Evolutionary conservation across 2,329 filamentous ascomycete genomes (phyloP).

Genomic region (Xylariaceae sp.): DNA sequence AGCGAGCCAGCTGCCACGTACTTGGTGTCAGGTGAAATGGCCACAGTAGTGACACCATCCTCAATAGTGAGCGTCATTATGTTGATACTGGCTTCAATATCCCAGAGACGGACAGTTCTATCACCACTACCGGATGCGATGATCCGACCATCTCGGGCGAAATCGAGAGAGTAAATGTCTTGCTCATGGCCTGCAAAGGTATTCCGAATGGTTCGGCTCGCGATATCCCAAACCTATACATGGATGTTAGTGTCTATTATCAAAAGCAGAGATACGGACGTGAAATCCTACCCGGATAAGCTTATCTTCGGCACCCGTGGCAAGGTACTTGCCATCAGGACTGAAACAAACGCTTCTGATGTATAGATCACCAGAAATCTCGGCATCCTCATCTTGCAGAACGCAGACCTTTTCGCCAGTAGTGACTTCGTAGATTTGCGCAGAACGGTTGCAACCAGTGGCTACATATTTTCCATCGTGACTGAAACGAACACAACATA

Average conservation of each 20-base stretch:
- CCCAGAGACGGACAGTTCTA: constrained; percentile 91
- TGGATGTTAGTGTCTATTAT: constrained; percentile 11
- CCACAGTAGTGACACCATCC: constrained; percentile 94
- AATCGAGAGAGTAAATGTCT: constrained; percentile 96
- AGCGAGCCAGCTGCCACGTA: constrained; percentile 92
- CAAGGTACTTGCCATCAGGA: constrained; percentile 87
- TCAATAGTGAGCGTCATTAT: constrained; percentile 86
- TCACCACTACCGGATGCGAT: constrained; percentile 96
- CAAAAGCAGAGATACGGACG: neutral
- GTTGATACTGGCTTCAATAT: constrained; percentile 78
- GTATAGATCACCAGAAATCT: constrained; percentile 87
- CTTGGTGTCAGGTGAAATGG: constrained; percentile 91
- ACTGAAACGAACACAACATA: constrained; percentile 97
- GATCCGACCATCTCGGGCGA: constrained; percentile 84
- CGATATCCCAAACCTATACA: constrained; percentile 86
- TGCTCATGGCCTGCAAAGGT: constrained; percentile 97
- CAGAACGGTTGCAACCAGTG: constrained; percentile 95
- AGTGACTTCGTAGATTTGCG: constrained; percentile 95
- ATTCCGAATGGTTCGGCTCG: constrained; percentile 74
- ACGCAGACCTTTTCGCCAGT: constrained; percentile 84
- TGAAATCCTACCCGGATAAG: constrained; percentile 71
- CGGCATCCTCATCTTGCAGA: constrained; percentile 80
- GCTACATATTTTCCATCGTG: constrained; percentile 92
- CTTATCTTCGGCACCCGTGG: constrained; percentile 96
- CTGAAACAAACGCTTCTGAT: constrained; percentile 99